A percentile compares a stretch with the other conserved stretches of the same genome.
Evolutionary conservation across 305 asterid species (phyloP).

Genomic region (Ruellia speciosa): DNA sequence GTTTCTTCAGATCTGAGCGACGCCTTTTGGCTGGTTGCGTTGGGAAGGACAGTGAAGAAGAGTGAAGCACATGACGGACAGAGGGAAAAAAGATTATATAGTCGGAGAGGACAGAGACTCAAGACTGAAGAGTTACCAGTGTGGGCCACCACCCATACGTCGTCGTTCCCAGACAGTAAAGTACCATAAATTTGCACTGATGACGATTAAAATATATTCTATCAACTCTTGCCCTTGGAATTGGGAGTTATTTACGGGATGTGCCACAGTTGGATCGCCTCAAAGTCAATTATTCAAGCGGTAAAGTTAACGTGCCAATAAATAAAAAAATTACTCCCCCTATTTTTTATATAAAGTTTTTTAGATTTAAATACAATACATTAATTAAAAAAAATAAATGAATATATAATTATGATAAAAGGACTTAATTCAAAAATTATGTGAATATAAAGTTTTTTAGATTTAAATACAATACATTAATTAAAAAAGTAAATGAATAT

Average conservation of each 20-base stretch:
- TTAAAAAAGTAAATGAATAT: too few relatives aligned
- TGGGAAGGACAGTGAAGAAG: conserved; percentile 18
- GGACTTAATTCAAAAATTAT: too few relatives aligned
- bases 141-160: conserved; percentile 19
- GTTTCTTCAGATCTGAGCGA: conserved; percentile 34
- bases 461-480: too few relatives aligned
- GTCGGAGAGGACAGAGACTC: not conserved
- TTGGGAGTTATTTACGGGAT: conserved; percentile 22
- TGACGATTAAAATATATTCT: conserved; percentile 18
- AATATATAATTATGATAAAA: too few relatives aligned
- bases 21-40: conserved; percentile 5
- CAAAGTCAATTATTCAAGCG: too few relatives aligned
- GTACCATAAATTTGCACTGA: conserved; percentile 2
- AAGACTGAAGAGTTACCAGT: conserved; percentile 2
- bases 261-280: conserved; percentile 13
- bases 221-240: conserved; percentile 17
- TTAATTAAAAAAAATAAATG: too few relatives aligned
- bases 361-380: too few relatives aligned
- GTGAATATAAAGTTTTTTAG: too few relatives aligned
- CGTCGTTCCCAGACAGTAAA: conserved; percentile 23
- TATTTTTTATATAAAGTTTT: too few relatives aligned
- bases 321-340: too few relatives aligned
- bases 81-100: conserved; percentile 12
- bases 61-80: conserved; percentile 16
- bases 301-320: too few relatives aligned